Evolutionary conservation across 2,329 filamentous ascomycete genomes (phyloP).

Genomic region (Botrytis porri): DNA sequence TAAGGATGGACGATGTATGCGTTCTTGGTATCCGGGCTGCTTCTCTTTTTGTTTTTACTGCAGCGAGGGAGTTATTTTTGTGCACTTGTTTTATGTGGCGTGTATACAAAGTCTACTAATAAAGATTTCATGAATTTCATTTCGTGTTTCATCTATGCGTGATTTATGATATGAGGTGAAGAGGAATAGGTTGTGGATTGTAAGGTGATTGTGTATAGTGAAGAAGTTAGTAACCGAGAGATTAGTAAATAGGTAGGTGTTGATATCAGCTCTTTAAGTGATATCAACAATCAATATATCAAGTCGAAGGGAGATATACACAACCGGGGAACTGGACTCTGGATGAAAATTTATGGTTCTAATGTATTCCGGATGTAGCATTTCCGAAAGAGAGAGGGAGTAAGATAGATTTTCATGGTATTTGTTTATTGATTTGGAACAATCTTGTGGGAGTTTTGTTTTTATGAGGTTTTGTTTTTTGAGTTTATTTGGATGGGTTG

Average conservation of each 20-base stretch:
- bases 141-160: background rate
- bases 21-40: background rate
- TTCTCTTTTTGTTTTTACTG: background rate
- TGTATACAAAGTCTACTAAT: slow-evolving; percentile 7
- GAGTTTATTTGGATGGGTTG: too few species aligned
- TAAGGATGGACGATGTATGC: slow-evolving; percentile 5
- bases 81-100: background rate
- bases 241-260: background rate
- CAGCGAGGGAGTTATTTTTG: slow-evolving; percentile 3
- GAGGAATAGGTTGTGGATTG: background rate
- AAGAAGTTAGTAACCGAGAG: background rate
- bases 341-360: background rate
- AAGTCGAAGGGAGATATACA: background rate
- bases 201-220: background rate
- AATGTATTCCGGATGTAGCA: background rate
- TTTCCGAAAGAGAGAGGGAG: background rate
- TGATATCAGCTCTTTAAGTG: background rate
- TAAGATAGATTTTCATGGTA: background rate
- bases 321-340: background rate
- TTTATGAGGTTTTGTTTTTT: too few species aligned
- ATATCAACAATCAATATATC: background rate
- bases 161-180: background rate
- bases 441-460: too few species aligned
- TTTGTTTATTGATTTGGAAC: too few species aligned
- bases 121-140: slow-evolving; percentile 1